phyloP scores from a whole-genome alignment of 192 early-diverging fungal genomes.

The Rhizophagus prolifer region DNA sequence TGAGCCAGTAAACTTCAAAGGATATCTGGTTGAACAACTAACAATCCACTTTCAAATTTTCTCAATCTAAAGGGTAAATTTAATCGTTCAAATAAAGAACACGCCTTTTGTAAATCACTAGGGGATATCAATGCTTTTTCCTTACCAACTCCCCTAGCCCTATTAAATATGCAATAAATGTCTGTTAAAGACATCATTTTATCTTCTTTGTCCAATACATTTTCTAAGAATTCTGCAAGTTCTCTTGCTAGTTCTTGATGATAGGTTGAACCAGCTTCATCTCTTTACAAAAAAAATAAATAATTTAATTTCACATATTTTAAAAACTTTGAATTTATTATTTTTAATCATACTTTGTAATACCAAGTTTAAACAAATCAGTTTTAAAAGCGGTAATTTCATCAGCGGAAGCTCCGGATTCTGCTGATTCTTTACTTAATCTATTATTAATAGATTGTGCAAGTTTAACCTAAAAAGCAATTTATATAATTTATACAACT shows the following conservation, averaged over 20 bases:
- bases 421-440: constrained; percentile 44
- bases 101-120: constrained; percentile 84
- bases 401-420: constrained; percentile 32
- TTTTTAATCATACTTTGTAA: constrained; percentile 68
- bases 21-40: constrained; percentile 65
- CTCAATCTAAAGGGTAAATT: constrained; percentile 73
- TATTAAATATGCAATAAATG: constrained; percentile 93
- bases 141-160: constrained; percentile 83
- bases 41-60: constrained; percentile 77
- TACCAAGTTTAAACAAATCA: constrained; percentile 87
- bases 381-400: constrained; percentile 58
- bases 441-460: constrained; percentile 65
- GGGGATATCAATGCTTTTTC: constrained; percentile 81
- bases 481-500: too few relatives aligned
- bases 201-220: constrained; percentile 60
- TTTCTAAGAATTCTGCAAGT: constrained; percentile 78
- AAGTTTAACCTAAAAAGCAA: constrained; percentile 49
- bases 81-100: constrained; percentile 64
- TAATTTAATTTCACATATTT: background rate
- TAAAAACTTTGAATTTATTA: background rate
- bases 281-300: constrained; percentile 42
- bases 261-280: constrained; percentile 84
- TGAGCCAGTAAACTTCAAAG: constrained; percentile 43
- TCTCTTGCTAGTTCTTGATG: constrained; percentile 85
- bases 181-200: constrained; percentile 85